Evolutionary conservation across 2,329 filamentous ascomycete species (phyloP), one percentile per base, ranked within the genome.

Genomic region (Fusarium penzigii): DNA sequence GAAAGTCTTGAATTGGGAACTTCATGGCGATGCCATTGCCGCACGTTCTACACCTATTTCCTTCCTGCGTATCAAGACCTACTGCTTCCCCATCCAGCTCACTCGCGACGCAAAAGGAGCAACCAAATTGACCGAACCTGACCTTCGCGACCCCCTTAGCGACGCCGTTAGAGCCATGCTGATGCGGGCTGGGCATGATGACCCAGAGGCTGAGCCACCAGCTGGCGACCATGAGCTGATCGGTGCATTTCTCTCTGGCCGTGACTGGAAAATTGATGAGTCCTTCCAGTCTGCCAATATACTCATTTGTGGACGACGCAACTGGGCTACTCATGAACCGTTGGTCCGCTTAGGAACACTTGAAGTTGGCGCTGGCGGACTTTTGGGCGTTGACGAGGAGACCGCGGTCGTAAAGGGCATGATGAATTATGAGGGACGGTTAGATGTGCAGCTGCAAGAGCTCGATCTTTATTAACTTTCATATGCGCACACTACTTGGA

Each of bases 1-100:
- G 16, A 59, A 62, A 20, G 59, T 73, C 13, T 61, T 72, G 11
- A 65, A 67, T 6, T 73, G 71, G 71, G 70, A 72, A 52, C 62
- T 68, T 44, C 64, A 72, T 20, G 68, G 65, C n/a, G 67, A 71
- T 10, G 62, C 64, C 17, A 69, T 72, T 25, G 53, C 62, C 6
- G 53, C 58, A 10, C 67, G 61, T 32, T 49, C 52, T 14, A 62
- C 65, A 20, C 53, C 59, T 11, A 58, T 71, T 29, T 55, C 58
- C 25, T 72, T 71, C 46, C 57, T 73, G 17, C 69, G 70, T 41
- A 52, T 73, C 17, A 58, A 63, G 38, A 69, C 70, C 1, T 71
- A 66, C 49, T 72, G 66, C 58, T 69, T 73, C 44, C 59, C 66
- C 39, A 52, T 73, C 10, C 51, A 36, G 14, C 56, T 71, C n/a